These are phyloP conservation scores for Aspergillus heteromorphus DNA, from an alignment of 495 filamentous ascomycete species.

Conservation along the genomic window DNA sequence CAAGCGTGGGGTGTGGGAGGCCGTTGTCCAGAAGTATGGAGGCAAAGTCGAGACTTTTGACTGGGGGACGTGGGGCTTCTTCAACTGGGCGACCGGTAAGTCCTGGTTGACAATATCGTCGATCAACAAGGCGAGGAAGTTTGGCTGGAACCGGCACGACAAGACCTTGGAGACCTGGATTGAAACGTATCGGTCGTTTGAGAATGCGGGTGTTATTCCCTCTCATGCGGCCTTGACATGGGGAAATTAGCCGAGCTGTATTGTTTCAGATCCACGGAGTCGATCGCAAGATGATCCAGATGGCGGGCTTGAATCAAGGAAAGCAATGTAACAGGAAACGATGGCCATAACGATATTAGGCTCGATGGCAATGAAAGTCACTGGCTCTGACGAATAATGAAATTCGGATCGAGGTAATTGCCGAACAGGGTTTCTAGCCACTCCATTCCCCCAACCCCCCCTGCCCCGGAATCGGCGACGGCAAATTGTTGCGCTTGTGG, in stretches of 20 bases:
- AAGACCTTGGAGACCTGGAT: slow-evolving; percentile 17
- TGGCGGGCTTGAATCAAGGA: no score
- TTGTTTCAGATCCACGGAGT: background rate
- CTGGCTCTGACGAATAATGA: background rate
- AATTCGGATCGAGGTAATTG: background rate
- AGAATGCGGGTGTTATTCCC: slow-evolving; percentile 19
- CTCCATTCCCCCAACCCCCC: background rate
- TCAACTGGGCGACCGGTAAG: slow-evolving; percentile 20
- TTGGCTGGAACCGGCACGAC: slow-evolving; percentile 18
- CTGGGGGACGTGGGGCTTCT: slow-evolving; percentile 24
- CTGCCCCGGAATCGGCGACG: background rate
- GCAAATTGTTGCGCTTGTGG: background rate
- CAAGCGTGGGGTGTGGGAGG: slow-evolving; percentile 25
- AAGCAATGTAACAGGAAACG: no score
- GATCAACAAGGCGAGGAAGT: slow-evolving; percentile 21
- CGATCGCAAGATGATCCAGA: background rate
- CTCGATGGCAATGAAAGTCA: no score
- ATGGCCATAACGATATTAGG: no score
- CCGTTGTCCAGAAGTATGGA: slow-evolving; percentile 20
- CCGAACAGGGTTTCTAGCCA: background rate
- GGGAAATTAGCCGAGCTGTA: background rate
- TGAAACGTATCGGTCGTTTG: slow-evolving; percentile 21
- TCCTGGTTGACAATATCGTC: slow-evolving; percentile 19
- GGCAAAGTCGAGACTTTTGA: slow-evolving; percentile 19
- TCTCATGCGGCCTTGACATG: background rate